A percentile compares a stretch with the other conserved stretches of the same genome.
Evolutionary conservation across 306 rosid genomes (phyloP).

Genomic region (Abrus precatorius): DNA sequence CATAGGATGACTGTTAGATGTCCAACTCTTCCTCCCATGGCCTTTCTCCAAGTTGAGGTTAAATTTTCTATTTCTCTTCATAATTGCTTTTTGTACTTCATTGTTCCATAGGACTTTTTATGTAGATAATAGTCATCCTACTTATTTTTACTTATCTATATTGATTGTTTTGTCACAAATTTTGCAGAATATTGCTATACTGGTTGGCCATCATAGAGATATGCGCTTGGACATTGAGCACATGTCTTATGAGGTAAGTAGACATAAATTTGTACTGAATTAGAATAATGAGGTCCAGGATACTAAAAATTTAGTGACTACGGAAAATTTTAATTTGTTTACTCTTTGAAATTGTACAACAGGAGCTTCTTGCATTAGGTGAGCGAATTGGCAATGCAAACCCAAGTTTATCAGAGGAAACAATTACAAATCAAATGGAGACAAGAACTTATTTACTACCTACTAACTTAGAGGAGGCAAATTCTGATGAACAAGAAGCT

Average conservation of each 20-base stretch:
- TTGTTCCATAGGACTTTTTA: neutral
- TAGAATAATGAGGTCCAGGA: neutral
- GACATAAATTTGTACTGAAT: neutral
- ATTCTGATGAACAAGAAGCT: conserved; percentile 54
- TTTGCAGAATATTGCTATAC: conserved; percentile 69
- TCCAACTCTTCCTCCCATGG: conserved; percentile 66
- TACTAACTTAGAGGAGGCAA: conserved; percentile 60
- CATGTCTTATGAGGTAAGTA: conserved; percentile 81
- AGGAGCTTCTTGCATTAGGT: conserved; percentile 86
- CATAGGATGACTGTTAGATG: conserved; percentile 67
- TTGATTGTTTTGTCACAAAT: conserved; percentile 31
- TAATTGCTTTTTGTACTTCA: neutral
- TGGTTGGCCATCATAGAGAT: conserved; percentile 73
- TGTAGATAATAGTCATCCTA: neutral
- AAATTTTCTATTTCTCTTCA: conserved; percentile 36
- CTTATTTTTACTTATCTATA: neutral
- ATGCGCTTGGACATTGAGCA: conserved; percentile 87
- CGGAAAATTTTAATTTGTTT: neutral
- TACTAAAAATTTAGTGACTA: neutral
- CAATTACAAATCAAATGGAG: conserved; percentile 59
- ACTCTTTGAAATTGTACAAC: conserved; percentile 45
- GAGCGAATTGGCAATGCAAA: conserved; percentile 82
- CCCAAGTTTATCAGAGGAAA: conserved; percentile 70
- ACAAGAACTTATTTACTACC: conserved; percentile 59
- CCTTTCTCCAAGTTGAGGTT: conserved; percentile 84